phyloP scores from a whole-genome alignment of 202 grass and related monocot genomes.

The Musa balbisiana region DNA sequence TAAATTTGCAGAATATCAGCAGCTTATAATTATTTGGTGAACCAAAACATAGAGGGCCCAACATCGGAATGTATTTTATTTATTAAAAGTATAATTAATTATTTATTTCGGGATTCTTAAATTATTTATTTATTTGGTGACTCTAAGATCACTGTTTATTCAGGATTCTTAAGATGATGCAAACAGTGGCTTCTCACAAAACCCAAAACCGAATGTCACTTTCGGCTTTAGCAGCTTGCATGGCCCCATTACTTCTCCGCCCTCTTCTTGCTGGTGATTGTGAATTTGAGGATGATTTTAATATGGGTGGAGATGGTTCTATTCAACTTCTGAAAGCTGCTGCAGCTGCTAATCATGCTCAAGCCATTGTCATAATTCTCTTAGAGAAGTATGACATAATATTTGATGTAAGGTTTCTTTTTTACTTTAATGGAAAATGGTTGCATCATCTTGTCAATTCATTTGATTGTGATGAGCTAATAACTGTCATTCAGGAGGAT shows the following conservation, averaged over 20 bases:
- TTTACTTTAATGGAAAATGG: constrained; percentile 2
- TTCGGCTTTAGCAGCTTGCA: constrained; percentile 93
- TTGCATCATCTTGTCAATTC: not conserved
- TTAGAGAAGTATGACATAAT: constrained; percentile 89
- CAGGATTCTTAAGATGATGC: constrained; percentile 99
- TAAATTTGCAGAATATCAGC: too few relatives aligned
- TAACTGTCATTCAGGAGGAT: constrained; percentile 40
- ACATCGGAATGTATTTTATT: too few relatives aligned
- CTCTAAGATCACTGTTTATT: constrained; percentile 32
- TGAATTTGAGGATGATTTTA: constrained; percentile 73
- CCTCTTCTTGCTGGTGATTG: constrained; percentile 82
- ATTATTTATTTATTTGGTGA: not conserved
- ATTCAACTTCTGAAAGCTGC: constrained; percentile 95
- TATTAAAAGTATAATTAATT: too few relatives aligned
- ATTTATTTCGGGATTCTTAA: too few relatives aligned
- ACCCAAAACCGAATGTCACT: constrained; percentile 88
- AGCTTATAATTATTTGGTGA: too few relatives aligned
- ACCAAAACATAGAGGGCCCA: too few relatives aligned
- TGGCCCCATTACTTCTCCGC: constrained; percentile 94
- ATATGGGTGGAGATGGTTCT: constrained; percentile 66
- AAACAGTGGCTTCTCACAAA: constrained; percentile 61
- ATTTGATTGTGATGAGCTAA: constrained; percentile 26
- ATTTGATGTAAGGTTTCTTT: constrained; percentile 72
- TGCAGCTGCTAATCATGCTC: constrained; percentile 92
- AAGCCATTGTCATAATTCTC: constrained; percentile 92